phyloP scores from a whole-genome alignment of 371 early-diverging fungal genomes.

The Phascolomyces articulosus region DNA sequence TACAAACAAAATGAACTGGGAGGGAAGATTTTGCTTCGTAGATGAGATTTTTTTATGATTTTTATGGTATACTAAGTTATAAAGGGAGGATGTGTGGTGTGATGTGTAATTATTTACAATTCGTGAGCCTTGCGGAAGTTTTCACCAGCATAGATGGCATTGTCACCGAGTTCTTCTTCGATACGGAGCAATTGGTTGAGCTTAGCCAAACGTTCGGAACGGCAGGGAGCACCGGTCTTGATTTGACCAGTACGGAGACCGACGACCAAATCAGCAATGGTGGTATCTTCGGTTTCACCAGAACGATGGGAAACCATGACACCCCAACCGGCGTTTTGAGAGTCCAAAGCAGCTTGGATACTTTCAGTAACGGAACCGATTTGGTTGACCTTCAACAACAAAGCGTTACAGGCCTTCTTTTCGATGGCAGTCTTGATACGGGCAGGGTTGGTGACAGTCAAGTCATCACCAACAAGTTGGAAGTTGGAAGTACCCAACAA shows the following conservation, averaged over 20 bases:
- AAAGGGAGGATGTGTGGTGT: too few species aligned
- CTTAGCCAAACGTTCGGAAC: slow-evolving; percentile 98
- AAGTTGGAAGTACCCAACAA: slow-evolving; percentile 69
- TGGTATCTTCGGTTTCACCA: slow-evolving; percentile 99
- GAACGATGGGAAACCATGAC: slow-evolving; percentile 99
- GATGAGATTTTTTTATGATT: neutral
- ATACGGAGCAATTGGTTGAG: slow-evolving; percentile 98
- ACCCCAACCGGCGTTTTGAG: slow-evolving; percentile 91
- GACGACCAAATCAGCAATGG: slow-evolving; percentile 98
- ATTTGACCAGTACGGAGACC: slow-evolving; percentile 98
- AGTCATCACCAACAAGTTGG: slow-evolving; percentile 99
- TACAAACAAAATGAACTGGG: too few species aligned
- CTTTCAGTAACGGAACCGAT: slow-evolving; percentile 98
- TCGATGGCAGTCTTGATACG: slow-evolving; percentile 92
- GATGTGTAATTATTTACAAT: slow-evolving; percentile 42
- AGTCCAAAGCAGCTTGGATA: slow-evolving; percentile 79
- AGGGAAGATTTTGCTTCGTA: too few species aligned
- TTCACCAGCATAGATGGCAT: slow-evolving; percentile 92
- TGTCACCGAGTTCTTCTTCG: slow-evolving; percentile 85
- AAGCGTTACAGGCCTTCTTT: slow-evolving; percentile 95
- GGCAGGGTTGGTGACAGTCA: slow-evolving; percentile 98
- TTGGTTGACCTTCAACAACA: slow-evolving; percentile 99
- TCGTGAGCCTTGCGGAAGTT: slow-evolving; percentile 86
- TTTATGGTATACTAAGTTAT: neutral
- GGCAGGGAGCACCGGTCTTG: slow-evolving; percentile 99